Conservation (phyloP, 331 rosid species). For the Rosa hybrid region DNA sequence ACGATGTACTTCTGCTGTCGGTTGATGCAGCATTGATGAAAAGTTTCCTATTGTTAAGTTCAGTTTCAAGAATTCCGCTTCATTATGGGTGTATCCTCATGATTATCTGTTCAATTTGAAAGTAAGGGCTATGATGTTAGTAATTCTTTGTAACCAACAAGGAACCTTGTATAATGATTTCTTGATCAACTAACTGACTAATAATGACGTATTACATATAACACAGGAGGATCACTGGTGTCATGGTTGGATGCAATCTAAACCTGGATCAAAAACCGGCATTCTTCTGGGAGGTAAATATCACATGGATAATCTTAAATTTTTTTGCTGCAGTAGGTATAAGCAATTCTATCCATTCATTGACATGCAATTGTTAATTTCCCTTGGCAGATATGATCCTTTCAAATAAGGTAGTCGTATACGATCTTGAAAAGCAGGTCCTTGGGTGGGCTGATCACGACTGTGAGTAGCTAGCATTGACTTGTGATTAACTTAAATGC, state of each 20-base stretch:
- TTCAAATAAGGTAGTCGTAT: conserved; percentile 74
- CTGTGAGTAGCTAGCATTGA: conserved; percentile 59
- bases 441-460: conserved; percentile 81
- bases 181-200: background rate
- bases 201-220: conserved; percentile 14
- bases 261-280: conserved; percentile 44
- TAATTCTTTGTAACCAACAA: background rate
- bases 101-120: conserved; percentile 63
- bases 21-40: conserved; percentile 62
- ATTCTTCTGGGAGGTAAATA: conserved; percentile 81
- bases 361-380: conserved; percentile 26
- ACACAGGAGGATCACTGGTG: conserved; percentile 57
- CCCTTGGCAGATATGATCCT: conserved; percentile 78
- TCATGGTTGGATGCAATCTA: conserved; percentile 66
- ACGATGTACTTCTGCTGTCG: background rate
- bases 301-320: background rate
- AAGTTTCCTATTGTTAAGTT: conserved; percentile 71
- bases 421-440: conserved; percentile 67
- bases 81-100: conserved; percentile 56
- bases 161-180: background rate
- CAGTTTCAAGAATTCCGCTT: conserved; percentile 51
- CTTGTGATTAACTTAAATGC: background rate
- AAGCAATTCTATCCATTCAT: background rate
- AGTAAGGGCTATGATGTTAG: conserved; percentile 35
- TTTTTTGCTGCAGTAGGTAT: background rate